Evolutionary conservation across 2,329 filamentous ascomycete genomes (phyloP).

Genomic region (Apiospora rasikravindrae): DNA sequence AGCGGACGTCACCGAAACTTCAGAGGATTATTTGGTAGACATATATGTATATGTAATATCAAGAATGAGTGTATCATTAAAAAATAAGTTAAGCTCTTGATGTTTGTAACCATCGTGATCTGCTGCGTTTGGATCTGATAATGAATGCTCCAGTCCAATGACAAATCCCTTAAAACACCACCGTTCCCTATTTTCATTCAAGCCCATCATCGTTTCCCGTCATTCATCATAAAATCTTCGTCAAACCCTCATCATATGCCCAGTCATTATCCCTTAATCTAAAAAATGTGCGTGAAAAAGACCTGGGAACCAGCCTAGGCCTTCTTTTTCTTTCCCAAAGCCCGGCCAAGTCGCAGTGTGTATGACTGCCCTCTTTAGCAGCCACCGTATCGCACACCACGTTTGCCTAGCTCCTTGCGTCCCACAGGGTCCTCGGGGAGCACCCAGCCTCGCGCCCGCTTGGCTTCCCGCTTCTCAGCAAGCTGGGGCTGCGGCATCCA

Average conservation of each 20-base stretch:
- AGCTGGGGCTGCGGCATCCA: slow-evolving; percentile 79
- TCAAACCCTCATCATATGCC: background rate
- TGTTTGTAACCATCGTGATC: background rate
- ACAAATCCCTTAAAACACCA: slow-evolving; percentile 3
- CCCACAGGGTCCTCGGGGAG: slow-evolving; percentile 76
- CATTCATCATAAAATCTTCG: slow-evolving; percentile 7
- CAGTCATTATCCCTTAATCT: slow-evolving; percentile 12
- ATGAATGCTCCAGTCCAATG: slow-evolving; percentile 15
- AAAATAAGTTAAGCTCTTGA: slow-evolving; percentile 17
- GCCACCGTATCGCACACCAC: slow-evolving; percentile 63
- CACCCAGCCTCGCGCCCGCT: slow-evolving; percentile 75
- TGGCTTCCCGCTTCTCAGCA: slow-evolving; percentile 77
- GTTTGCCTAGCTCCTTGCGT: slow-evolving; percentile 72
- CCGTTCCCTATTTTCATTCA: background rate
- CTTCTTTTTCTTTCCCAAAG: background rate
- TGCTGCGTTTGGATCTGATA: slow-evolving; percentile 12
- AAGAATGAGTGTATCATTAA: slow-evolving; percentile 16
- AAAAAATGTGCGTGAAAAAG: background rate
- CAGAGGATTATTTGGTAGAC: background rate
- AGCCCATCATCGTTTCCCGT: background rate
- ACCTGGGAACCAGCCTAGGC: slow-evolving; percentile 1
- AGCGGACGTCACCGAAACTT: background rate
- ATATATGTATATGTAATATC: background rate
- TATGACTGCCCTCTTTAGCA: slow-evolving; percentile 36
- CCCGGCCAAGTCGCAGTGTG: background rate